Evolutionary conservation across 768 basidiomycete genomes (phyloP).

Genomic region (Favolaschia claudopus): DNA sequence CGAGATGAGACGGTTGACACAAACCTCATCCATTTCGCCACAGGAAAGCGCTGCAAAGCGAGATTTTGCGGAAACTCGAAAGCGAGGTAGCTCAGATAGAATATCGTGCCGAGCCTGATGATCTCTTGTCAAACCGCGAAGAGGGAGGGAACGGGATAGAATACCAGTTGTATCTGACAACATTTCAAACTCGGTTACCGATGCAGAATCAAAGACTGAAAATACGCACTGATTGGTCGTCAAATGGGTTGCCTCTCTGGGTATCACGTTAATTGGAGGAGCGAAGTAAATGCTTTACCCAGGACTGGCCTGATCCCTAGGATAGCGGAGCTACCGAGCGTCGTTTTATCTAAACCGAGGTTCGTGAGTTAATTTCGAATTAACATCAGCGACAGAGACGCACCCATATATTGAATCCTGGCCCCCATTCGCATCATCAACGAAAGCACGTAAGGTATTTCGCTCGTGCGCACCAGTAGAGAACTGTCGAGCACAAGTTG

Average conservation of each 20-base stretch:
- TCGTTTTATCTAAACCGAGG: constrained; percentile 63
- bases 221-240: constrained; percentile 66
- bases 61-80: constrained; percentile 82
- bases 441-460: neutral
- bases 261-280: neutral
- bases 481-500: constrained; percentile 41
- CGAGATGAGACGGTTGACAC: too few species aligned
- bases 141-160: neutral
- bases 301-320: constrained; percentile 67
- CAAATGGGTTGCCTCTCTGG: constrained; percentile 65
- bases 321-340: constrained; percentile 70
- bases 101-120: constrained; percentile 75
- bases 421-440: neutral
- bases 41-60: constrained; percentile 74
- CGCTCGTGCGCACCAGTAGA: constrained; percentile 54
- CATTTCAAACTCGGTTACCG: neutral
- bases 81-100: constrained; percentile 72
- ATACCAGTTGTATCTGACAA: constrained; percentile 69
- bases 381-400: neutral
- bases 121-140: constrained; percentile 45
- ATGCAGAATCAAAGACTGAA: too few species aligned
- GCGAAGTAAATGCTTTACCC: neutral
- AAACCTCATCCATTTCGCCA: constrained; percentile 88
- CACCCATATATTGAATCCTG: constrained; percentile 72
- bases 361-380: neutral